Evolutionary conservation across 306 rosid genomes (phyloP), one percentile per base, ranked within the genome.

Genomic region (Casuarina equisetifolia): DNA sequence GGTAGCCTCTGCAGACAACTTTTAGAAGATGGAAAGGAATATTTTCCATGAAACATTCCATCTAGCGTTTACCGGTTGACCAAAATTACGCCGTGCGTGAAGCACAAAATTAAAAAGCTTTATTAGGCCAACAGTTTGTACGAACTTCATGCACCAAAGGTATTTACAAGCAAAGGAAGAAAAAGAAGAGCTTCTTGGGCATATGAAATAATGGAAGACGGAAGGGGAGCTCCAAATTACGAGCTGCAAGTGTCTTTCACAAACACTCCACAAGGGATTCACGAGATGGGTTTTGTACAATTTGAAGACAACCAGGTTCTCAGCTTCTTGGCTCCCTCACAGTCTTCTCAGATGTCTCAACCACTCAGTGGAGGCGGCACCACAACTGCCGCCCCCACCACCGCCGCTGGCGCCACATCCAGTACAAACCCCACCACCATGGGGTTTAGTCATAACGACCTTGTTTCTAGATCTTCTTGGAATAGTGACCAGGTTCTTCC

Each of bases 291-390:
- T 19, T 94, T 90, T 75, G 92, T 86, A 16, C 97, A 92, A 51
- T 92, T 92, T 62, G 92, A 92, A 77, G 92, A 89, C 76, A 88
- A 82, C 75, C 95, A 92, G 13, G 92, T 92, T 6, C 88, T 92
- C 77, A 92, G 97, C 80, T 94, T 94, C 88, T 78, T 94, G 79
- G 82, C 92, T 4, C 90, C 96, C 3, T 78, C 87, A 4, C 89
- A 84, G 74, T 73, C 86, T 55, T 77, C 89, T 43, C 91, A 80
- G 20, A 78, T 76, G 12, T 80, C 76, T 68, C 88, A 85, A 73
- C 72, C 76, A 3, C 78, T 61, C 70, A 80, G 39, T 57, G 44
- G 46, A 1, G 84, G 48, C 15, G 13, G 42, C 15, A 2, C 63
- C 82, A 42, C 44, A 43, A 36, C 42, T 62, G 51, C 10, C 78